phyloP scores from a whole-genome alignment of 2,329 filamentous ascomycete genomes.

The Cercospora nicotianae region DNA sequence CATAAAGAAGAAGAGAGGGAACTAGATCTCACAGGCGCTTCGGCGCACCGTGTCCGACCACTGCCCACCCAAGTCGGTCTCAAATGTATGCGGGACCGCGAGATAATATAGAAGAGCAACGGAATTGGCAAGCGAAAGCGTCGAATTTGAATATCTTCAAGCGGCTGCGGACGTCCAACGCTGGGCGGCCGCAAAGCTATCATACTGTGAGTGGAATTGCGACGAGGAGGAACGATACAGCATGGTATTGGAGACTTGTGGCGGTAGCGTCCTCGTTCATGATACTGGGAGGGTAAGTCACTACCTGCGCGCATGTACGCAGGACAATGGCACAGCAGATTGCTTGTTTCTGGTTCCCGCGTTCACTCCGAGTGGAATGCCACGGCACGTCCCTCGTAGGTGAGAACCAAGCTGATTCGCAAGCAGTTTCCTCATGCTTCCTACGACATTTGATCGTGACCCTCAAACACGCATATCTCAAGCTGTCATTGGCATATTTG shows the following conservation, averaged over 20 bases:
- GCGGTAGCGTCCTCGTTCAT: slow-evolving; percentile 48
- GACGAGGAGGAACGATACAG: slow-evolving; percentile 29
- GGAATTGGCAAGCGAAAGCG: slow-evolving; percentile 4
- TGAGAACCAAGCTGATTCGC: slow-evolving; percentile 19
- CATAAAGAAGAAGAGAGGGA: background rate
- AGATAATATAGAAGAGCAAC: background rate
- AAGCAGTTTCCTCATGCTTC: slow-evolving; percentile 51
- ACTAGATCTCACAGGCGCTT: background rate
- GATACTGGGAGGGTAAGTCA: slow-evolving; percentile 50
- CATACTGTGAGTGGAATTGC: slow-evolving; percentile 32
- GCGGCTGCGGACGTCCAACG: slow-evolving; percentile 28
- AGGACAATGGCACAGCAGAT: background rate
- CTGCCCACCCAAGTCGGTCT: background rate
- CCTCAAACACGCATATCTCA: slow-evolving; percentile 43
- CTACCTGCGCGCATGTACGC: slow-evolving; percentile 19
- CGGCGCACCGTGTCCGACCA: background rate
- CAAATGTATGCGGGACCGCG: slow-evolving; percentile 14
- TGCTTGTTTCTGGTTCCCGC: background rate
- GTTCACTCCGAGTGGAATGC: background rate
- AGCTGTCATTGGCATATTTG: slow-evolving; percentile 46
- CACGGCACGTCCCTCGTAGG: background rate
- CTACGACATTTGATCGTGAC: slow-evolving; percentile 47
- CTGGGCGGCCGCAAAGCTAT: slow-evolving; percentile 34
- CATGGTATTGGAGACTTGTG: slow-evolving; percentile 53
- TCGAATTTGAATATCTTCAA: slow-evolving; percentile 28